These are phyloP conservation scores for Diplodia scrobiculata DNA, from an alignment of 2,329 filamentous ascomycete species.

Conservation along the genomic window DNA sequence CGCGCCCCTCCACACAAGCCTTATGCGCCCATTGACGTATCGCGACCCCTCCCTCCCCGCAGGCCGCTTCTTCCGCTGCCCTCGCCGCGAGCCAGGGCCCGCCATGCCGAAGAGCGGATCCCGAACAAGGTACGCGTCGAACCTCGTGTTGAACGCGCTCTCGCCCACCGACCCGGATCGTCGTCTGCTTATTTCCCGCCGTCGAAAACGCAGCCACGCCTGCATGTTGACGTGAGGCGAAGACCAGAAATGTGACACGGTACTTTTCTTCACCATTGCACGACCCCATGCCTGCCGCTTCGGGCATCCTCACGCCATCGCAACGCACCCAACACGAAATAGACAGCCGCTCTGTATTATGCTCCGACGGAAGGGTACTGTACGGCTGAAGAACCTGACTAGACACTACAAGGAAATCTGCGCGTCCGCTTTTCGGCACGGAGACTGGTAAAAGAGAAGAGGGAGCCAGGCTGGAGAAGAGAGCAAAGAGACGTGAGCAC, in stretches of 20 bases:
- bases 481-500: not conserved
- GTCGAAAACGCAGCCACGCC: not conserved
- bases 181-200: slow-evolving; percentile 16
- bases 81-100: not conserved
- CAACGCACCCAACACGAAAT: not conserved
- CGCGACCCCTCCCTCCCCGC: not conserved
- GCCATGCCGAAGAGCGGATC: not conserved
- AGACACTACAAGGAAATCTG: slow-evolving; percentile 23
- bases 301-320: not conserved
- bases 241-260: not conserved
- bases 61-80: slow-evolving; percentile 12
- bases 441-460: not conserved
- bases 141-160: slow-evolving; percentile 1
- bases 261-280: not conserved
- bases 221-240: not conserved
- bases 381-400: slow-evolving; percentile 10
- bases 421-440: not conserved
- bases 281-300: not conserved
- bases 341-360: slow-evolving; percentile 23
- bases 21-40: slow-evolving; percentile 2
- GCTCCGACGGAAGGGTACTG: slow-evolving; percentile 15
- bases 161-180: slow-evolving; percentile 7
- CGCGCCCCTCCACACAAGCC: slow-evolving; percentile 10
- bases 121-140: not conserved
- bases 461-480: slow-evolving; percentile 16